These are phyloP conservation scores for Diaporthe destruens DNA, from an alignment of 2,329 filamentous ascomycete species.

Conservation along the genomic window DNA sequence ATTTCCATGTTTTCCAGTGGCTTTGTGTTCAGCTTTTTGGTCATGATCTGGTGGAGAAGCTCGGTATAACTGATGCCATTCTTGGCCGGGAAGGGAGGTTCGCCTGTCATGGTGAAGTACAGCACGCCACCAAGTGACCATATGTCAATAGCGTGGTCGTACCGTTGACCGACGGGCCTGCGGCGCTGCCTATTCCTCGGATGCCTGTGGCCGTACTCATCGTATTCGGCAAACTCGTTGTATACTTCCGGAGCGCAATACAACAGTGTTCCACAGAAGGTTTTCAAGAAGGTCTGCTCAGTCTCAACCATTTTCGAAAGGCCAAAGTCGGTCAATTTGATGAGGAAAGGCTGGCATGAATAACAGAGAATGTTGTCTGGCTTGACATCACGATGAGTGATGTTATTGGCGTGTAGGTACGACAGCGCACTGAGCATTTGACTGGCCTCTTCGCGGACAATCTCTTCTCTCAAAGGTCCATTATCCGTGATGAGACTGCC, in stretches of 20 bases:
- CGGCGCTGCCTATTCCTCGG: constrained; percentile 74
- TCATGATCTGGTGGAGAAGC: constrained; percentile 90
- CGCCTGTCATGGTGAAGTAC: constrained; percentile 84
- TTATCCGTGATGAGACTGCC: constrained; percentile 76
- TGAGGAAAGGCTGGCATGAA: constrained; percentile 76
- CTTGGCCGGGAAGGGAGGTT: constrained; percentile 84
- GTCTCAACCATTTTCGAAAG: constrained; percentile 94
- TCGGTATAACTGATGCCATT: constrained; percentile 81
- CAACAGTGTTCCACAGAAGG: constrained; percentile 94
- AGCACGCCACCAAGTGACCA: constrained; percentile 96
- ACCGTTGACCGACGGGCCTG: constrained; percentile 69
- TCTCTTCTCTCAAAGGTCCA: constrained; percentile 73
- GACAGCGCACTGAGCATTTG: constrained; percentile 86
- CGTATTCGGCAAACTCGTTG: constrained; percentile 76
- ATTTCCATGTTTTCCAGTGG: constrained; percentile 71
- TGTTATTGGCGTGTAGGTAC: constrained; percentile 88
- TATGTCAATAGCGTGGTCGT: constrained; percentile 92
- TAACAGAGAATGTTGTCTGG: constrained; percentile 96
- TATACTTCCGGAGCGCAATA: constrained; percentile 99
- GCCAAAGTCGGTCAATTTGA: constrained; percentile 97
- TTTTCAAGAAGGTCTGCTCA: constrained; percentile 91
- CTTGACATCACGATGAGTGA: constrained; percentile 98
- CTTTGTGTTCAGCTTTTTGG: constrained; percentile 73
- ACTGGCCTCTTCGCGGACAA: constrained; percentile 77
- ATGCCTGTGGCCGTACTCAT: constrained; percentile 75